Evolutionary conservation across 305 asterid species (phyloP).

Genomic region (Withania somnifera): DNA sequence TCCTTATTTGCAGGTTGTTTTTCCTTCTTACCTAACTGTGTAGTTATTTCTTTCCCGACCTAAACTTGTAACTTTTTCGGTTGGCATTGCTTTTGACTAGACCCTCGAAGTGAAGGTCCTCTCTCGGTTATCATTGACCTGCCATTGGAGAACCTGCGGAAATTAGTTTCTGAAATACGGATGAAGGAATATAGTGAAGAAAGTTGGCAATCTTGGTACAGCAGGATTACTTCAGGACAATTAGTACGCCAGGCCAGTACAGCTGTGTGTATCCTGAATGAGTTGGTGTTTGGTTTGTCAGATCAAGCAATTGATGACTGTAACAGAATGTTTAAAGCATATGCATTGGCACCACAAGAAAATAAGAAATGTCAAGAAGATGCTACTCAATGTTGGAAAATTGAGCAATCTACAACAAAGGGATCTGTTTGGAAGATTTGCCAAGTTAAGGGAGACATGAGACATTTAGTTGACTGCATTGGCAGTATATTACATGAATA

Average conservation of each 20-base stretch:
- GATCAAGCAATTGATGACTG: constrained; percentile 44
- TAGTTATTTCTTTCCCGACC: constrained; percentile 1
- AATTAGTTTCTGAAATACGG: constrained; percentile 59
- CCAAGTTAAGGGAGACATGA: constrained; percentile 28
- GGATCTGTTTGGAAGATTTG: constrained; percentile 28
- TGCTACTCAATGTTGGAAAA: constrained; percentile 5
- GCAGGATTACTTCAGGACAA: constrained; percentile 64
- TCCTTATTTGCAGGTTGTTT: constrained; percentile 59
- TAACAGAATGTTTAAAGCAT: constrained; percentile 29
- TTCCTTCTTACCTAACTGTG: constrained; percentile 1
- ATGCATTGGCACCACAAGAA: constrained; percentile 15
- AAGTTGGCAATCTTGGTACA: constrained; percentile 84
- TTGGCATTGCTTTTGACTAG: constrained; percentile 24
- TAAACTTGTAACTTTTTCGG: neutral
- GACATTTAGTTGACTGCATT: constrained; percentile 55
- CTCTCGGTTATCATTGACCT: constrained; percentile 57
- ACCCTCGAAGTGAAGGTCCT: constrained; percentile 54
- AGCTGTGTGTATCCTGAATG: constrained; percentile 81
- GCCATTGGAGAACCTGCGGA: constrained; percentile 73
- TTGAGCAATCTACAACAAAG: constrained; percentile 18
- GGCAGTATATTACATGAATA: constrained; percentile 85
- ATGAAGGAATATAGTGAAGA: constrained; percentile 47
- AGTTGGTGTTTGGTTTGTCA: constrained; percentile 80
- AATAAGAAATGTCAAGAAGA: constrained; percentile 16
- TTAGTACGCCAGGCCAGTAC: constrained; percentile 89